phyloP scores from a whole-genome alignment of 768 basidiomycete species.

The Tulasnella sp. region DNA sequence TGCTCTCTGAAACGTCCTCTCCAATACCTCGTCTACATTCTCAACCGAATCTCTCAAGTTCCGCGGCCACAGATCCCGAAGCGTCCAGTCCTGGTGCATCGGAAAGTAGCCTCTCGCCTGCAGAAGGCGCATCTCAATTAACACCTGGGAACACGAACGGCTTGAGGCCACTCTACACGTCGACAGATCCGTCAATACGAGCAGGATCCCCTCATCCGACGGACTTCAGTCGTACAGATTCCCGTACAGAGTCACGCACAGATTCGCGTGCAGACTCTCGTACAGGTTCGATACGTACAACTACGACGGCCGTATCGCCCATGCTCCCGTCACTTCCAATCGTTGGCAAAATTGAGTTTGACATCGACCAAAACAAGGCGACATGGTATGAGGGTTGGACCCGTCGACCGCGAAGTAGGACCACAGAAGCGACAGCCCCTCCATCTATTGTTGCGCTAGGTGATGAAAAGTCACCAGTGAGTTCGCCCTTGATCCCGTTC shows the following conservation, averaged over 20 bases:
- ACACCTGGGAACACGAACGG: neutral
- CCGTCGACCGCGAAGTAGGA: conserved; percentile 24
- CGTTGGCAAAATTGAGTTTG: conserved; percentile 90
- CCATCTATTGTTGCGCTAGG: neutral
- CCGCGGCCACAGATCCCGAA: neutral
- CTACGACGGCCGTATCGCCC: conserved; percentile 37
- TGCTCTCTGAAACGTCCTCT: conserved; percentile 11
- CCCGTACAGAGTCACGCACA: conserved; percentile 16
- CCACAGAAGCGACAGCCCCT: neutral
- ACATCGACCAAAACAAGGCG: conserved; percentile 72
- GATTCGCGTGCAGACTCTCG: neutral
- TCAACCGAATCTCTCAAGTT: neutral
- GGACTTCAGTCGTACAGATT: conserved; percentile 18
- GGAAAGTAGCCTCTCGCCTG: neutral
- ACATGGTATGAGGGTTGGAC: conserved; percentile 83
- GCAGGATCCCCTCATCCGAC: too few species aligned
- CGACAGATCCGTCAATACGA: too few species aligned
- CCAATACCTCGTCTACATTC: neutral
- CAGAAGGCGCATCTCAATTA: neutral
- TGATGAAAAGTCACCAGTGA: neutral
- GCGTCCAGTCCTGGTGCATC: conserved; percentile 1
- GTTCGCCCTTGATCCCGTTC: conserved; percentile 5
- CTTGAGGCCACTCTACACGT: too few species aligned
- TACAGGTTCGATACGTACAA: conserved; percentile 3
- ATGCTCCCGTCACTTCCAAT: conserved; percentile 60